phyloP scores from a whole-genome alignment of 139 green algal species.

The Chlamydomonas eustigma region DNA sequence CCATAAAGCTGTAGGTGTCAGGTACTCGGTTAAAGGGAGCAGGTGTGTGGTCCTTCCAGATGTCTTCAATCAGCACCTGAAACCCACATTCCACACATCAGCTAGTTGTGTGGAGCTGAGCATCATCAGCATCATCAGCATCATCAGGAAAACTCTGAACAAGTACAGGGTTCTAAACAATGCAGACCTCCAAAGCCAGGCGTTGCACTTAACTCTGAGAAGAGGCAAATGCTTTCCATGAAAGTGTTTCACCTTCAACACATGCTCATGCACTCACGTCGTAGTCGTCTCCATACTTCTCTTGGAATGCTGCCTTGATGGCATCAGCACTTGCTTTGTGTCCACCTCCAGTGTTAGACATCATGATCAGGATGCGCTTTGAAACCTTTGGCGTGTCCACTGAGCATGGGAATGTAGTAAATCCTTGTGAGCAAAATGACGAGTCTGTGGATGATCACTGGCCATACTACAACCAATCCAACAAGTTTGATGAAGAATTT shows the following conservation, averaged over 20 bases:
- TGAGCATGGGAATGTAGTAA: no score
- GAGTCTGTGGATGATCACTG: no score
- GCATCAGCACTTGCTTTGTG: conserved; percentile 89
- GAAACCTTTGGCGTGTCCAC: no score
- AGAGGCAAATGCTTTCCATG: no score
- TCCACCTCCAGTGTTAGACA: conserved; percentile 93
- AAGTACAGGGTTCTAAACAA: background rate
- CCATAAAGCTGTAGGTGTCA: conserved; percentile 92
- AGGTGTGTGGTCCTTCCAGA: conserved; percentile 92
- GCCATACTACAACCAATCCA: no score
- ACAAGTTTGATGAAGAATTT: no score
- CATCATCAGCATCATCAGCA: background rate
- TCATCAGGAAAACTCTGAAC: background rate
- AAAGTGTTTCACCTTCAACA: no score
- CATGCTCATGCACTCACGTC: no score
- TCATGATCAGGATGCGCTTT: conserved; percentile 84
- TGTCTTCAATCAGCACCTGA: conserved; percentile 85
- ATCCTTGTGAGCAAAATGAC: no score
- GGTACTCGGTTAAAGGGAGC: conserved; percentile 84
- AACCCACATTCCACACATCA: background rate
- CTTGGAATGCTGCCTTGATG: conserved; percentile 79
- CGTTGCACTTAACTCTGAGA: background rate
- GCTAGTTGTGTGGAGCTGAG: no score
- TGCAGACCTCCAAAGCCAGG: no score
- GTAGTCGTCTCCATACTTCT: conserved; percentile 80